Percentiles rank a stretch among this genome's conserved stretches.
phyloP scores from a whole-genome alignment of 805 yeast genomes.

The Jamesozyma piceae region DNA sequence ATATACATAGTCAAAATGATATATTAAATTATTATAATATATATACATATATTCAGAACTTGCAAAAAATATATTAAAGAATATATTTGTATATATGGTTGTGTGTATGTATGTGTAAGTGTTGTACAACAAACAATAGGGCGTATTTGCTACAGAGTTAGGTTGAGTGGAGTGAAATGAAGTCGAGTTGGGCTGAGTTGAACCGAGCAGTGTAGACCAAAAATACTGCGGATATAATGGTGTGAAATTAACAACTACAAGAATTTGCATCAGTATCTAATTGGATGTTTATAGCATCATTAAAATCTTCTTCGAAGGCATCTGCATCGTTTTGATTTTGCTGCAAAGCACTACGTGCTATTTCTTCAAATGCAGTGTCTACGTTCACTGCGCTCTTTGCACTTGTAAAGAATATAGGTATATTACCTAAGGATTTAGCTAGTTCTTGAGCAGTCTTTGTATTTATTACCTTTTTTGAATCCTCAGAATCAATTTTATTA shows the following conservation, averaged over 20 bases:
- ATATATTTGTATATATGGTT: too few species aligned
- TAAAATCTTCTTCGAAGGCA: slow-evolving; percentile 86
- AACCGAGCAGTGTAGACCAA: too few species aligned
- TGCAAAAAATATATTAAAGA: too few species aligned
- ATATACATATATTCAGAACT: too few species aligned
- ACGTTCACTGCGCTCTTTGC: slow-evolving; percentile 95
- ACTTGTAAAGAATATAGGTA: slow-evolving; percentile 93
- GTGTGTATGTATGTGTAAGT: too few species aligned
- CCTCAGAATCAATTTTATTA: slow-evolving; percentile 91
- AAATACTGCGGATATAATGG: too few species aligned
- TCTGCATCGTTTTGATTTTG: slow-evolving; percentile 66
- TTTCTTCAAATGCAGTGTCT: slow-evolving; percentile 90
- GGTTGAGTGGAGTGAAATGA: too few species aligned
- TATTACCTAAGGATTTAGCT: slow-evolving; percentile 57
- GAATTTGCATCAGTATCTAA: slow-evolving; percentile 71
- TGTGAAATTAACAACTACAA: slow-evolving; percentile 82
- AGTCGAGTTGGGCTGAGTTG: too few species aligned
- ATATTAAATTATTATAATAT: too few species aligned
- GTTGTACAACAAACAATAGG: too few species aligned
- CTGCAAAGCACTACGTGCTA: slow-evolving; percentile 89
- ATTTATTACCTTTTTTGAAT: slow-evolving; percentile 66
- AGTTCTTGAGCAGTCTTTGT: slow-evolving; percentile 51
- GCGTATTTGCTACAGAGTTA: too few species aligned
- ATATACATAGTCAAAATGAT: too few species aligned
- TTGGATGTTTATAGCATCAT: slow-evolving; percentile 92